Percentiles rank a stretch among this genome's conserved stretches.
phyloP scores from a whole-genome alignment of 2,329 filamentous ascomycete genomes.

The Fusarium sp. region DNA sequence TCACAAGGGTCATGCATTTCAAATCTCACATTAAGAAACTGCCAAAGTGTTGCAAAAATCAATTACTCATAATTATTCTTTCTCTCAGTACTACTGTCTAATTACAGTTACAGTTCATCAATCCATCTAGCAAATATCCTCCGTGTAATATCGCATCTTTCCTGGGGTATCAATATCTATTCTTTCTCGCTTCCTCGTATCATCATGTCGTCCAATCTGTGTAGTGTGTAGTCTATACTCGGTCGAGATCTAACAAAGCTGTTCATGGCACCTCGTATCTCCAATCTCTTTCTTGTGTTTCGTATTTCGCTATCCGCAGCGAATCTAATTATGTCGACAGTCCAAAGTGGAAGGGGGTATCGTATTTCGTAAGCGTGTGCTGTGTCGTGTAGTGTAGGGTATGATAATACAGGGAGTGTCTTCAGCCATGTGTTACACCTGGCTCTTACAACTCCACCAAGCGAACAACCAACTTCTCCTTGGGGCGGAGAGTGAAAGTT shows the following conservation, averaged over 20 bases:
- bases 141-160: not conserved
- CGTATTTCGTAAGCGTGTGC: not conserved
- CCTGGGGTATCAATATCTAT: not conserved
- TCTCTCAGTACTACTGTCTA: not conserved
- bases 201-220: not conserved
- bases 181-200: not conserved
- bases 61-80: not conserved
- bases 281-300: not conserved
- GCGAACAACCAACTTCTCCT: conserved; percentile 43
- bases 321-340: not conserved
- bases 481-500: conserved; percentile 46
- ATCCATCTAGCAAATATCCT: not conserved
- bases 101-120: not conserved
- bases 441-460: conserved; percentile 28
- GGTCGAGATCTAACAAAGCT: not conserved
- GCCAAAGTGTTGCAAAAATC: not conserved
- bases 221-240: not conserved
- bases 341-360: not conserved
- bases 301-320: not conserved
- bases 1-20: not conserved
- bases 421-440: not conserved
- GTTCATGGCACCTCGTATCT: not conserved
- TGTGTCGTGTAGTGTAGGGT: not conserved
- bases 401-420: not conserved
- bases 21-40: not conserved